Evolutionary conservation across 805 yeast genomes (phyloP), one percentile per base, ranked within the genome.

Genomic region (Nakazawaea wickerhamii): DNA sequence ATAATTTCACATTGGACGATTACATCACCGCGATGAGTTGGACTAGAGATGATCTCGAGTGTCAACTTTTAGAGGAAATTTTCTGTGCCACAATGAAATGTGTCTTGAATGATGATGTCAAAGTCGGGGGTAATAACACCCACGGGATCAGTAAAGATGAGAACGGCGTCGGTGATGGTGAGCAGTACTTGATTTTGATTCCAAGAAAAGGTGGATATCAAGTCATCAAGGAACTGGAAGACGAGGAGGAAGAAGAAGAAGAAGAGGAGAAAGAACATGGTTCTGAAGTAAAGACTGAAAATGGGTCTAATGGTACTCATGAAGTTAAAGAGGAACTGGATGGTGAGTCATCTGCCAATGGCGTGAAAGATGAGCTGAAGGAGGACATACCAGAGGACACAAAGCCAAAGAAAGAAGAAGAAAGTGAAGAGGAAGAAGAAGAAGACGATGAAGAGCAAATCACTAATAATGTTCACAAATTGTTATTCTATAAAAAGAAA

Each of bases 1-100:
- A 82, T 52, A 73, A 83, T 0, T 81, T 85, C 52, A 81, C 91
- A 0, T 85, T 84, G 63, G 96, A 87, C 61, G 95, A 83, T 50
- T 84, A 76, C 53, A 55, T 82, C 6, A 75, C 76, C 42, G 80
- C 77, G 9, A 57, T 82, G 62, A 63, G 65, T 30, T 66, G 80
- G 73, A 64, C 65, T 22, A 65, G 67, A 28, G 60, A 63, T 2
- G 60, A 61, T 4, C 68, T 70, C 2, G 59, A 75, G 30, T 77
- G 84, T 50, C 67, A 63, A 9, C 55, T 83, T 27, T 55, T 85
- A 25, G 75, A 78, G 50, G 91, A 82, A 58, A 70, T 86, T 5
- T 84, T 81, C 64, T 80, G 90, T 58, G 72, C 82, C 3, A 61
- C 81, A 11, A 58, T 85, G 33, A 70, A 79, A 33, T 75, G 75